Base-by-base conservation (phyloP, 345 rosid genomes). In the Eucalyptus cloeziana region DNA sequence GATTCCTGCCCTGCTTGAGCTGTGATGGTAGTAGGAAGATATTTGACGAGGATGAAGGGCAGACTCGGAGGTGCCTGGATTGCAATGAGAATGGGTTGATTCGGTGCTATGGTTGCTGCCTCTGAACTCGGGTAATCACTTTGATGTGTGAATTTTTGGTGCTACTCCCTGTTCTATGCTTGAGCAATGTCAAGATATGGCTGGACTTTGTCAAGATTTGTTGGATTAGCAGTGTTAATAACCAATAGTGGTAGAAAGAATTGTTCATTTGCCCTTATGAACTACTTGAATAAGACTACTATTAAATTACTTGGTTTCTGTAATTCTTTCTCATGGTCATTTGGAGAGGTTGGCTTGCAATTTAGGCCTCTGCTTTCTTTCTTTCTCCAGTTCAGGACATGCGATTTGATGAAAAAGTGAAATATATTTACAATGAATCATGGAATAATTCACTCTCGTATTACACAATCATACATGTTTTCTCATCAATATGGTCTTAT, bases 51-150 rank as follows among this genome's bases (percentile, higher is more conserved):
- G 93, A 91, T 2, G 91, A 90, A 12, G 92, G 91, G 71, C 86
- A 86, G 85, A 76, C 88, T 51, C 89, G 90, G 86, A 91, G 92
- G 89, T 93, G 95, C 90, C 43, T 86, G 47, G 89, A 90, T 80
- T 93, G 95, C 89, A 93, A 93, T 49, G 95, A 93, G 89, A 93
- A 93, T 80, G 95, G 95, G 31, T 67, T 93, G 85, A 92, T 93
- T 87, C 93, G 94, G 5, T 93, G 95, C 95, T 91, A 89, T 30
- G 86, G 87, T 67, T 93, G 95, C 91, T 92, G 93, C 86, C 69
- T 79, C 17, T 91, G 88, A 87, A 85, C 49, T 52, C 56, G 71
- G 51, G 56, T 85, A 86, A 33, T 31, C 64, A 69, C 52, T 13
- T 54, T 10, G 30, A 43, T 89, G 50, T 33, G 81, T 86, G 37